Percentiles rank a stretch among this genome's conserved stretches.
Conservation (phyloP, 176 grass and related monocot genomes). For the Sorghum bicolor region DNA sequence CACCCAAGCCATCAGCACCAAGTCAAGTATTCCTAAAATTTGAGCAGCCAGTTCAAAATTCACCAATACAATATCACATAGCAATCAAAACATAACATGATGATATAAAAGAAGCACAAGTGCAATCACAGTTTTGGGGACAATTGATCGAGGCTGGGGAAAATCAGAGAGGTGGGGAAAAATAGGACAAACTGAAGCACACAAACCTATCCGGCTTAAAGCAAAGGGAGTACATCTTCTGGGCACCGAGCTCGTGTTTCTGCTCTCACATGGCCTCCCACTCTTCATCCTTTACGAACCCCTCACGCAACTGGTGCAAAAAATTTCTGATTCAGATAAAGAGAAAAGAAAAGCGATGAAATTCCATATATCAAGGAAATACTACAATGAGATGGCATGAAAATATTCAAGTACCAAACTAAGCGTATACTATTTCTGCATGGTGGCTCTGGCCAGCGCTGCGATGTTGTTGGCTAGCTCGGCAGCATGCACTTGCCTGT, state of each 20-base stretch:
- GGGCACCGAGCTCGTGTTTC: constrained; percentile 75
- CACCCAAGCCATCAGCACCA: constrained; percentile 87
- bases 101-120: neutral
- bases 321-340: no score
- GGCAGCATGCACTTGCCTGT: no score
- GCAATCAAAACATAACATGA: neutral
- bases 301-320: constrained; percentile 35
- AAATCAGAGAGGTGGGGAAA: neutral
- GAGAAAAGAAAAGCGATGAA: no score
- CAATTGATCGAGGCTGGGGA: neutral
- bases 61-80: neutral
- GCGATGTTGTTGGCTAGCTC: no score
- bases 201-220: constrained; percentile 77
- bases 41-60: constrained; percentile 66
- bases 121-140: neutral
- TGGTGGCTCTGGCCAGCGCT: no score
- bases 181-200: neutral
- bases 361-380: no score
- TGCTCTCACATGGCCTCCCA: constrained; percentile 80
- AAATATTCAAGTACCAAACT: no score
- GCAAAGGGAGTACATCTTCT: constrained; percentile 96
- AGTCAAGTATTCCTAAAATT: constrained; percentile 85
- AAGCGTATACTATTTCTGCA: no score
- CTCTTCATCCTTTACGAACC: constrained; percentile 46
- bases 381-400: no score